Evolutionary conservation across 495 filamentous ascomycete genomes (phyloP), one percentile per base, ranked within the genome.

Genomic region (Talaromyces thailandensis): DNA sequence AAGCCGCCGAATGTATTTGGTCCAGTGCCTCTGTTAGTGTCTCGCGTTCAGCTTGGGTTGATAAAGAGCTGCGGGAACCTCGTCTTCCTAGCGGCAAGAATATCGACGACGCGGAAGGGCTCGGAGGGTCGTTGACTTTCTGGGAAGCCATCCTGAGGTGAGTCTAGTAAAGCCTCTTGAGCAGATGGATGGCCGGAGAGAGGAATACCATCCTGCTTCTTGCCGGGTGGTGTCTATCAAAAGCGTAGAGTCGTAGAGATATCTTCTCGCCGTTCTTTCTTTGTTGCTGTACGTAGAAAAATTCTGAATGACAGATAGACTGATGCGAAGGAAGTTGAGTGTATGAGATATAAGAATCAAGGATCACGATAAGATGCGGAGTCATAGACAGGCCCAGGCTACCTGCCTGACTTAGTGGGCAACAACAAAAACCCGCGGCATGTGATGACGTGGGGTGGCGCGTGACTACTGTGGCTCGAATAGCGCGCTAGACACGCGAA

Each of bases 1-100:
- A 93, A 6, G 92, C 90, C 23, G 88, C 79, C 16, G 75, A 89
- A 74, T 97, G 92, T 35, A 96, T 96, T 59, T 89, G 85, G 71
- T 94, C 90, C 35, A 97, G 82, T 14, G 88, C 80, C 60, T 90
- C 82, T 21, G 88, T 81, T 21, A 92, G 80, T 16, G 84, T 83
- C 59, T 90, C 88, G 68, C 82, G 86, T 70, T 92, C 89, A 60
- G 87, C 73, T 24, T 80, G 79, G 6, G 83, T 82, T 16, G 85
- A 83, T 14, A 85, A 63, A 21, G 90, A 93, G 35, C 79, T 75
- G 18, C 88, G 68, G 4, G 91, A 93, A 18, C 82, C 86, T 48
- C 76, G 79, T 52, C 73, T 72, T 21, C 75, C 75, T 18, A 77
- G 73, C 3, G 77, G 77, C 52, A 77, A 68, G 55, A 78, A 74